Percentiles rank a stretch among this genome's conserved stretches.
Conservation (phyloP, 2,329 filamentous ascomycete species). For the Xylogone sp. region DNA sequence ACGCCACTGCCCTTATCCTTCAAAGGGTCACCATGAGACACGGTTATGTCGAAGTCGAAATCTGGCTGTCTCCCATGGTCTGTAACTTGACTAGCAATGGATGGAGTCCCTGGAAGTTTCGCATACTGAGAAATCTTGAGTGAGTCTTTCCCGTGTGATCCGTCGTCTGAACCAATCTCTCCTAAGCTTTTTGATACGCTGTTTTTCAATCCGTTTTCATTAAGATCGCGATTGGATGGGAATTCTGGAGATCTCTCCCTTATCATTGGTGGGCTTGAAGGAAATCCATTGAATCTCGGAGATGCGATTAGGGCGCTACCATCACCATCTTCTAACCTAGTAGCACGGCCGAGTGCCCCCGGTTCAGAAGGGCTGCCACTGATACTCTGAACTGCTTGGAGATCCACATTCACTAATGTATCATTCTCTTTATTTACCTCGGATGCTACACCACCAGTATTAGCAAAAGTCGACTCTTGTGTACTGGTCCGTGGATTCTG, state of each 20-base stretch:
- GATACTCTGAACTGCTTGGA: no score
- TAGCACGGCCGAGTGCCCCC: no score
- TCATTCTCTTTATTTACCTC: not conserved
- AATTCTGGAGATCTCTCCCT: not conserved
- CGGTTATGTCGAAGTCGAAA: constrained; percentile 30
- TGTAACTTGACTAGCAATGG: constrained; percentile 37
- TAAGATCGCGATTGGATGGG: not conserved
- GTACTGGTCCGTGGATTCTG: not conserved
- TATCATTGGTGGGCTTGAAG: constrained; percentile 21
- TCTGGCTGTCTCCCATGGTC: constrained; percentile 48
- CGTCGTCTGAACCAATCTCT: constrained; percentile 8
- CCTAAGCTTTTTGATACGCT: not conserved
- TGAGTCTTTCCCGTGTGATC: constrained; percentile 9
- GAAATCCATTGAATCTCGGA: constrained; percentile 28
- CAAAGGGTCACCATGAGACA: constrained; percentile 8
- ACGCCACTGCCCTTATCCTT: constrained; percentile 2
- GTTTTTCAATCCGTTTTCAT: not conserved
- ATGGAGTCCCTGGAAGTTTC: constrained; percentile 27
- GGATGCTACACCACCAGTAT: not conserved
- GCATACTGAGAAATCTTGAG: constrained; percentile 26
- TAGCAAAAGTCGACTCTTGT: not conserved
- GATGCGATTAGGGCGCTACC: constrained; percentile 14
- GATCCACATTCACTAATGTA: no score
- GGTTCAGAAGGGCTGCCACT: no score
- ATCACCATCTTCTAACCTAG: no score